Evolutionary conservation across 805 yeast genomes (phyloP).

Genomic region (Soucietia sequanensis): DNA sequence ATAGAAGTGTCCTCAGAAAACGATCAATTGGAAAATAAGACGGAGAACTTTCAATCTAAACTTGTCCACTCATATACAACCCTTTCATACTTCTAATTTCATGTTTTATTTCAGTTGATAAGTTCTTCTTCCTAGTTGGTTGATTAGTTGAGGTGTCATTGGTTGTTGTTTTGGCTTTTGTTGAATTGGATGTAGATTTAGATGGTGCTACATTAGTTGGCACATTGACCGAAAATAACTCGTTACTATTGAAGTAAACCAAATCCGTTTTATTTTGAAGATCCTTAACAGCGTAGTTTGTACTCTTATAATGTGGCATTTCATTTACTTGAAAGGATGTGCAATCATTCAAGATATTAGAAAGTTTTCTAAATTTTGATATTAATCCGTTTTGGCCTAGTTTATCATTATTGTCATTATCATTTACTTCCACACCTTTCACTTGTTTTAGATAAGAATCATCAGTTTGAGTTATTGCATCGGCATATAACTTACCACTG

Average conservation of each 20-base stretch:
- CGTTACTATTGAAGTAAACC: constrained; percentile 30
- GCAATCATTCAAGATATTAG: constrained; percentile 20
- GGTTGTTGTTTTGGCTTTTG: neutral
- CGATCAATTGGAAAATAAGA: no score
- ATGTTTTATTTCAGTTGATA: constrained; percentile 33
- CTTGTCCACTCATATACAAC: constrained; percentile 43
- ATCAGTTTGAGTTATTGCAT: constrained; percentile 38
- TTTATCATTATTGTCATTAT: constrained; percentile 22
- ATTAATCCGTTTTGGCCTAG: constrained; percentile 23
- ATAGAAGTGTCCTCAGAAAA: no score
- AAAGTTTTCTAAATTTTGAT: constrained; percentile 21
- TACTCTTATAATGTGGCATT: constrained; percentile 31
- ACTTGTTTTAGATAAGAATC: constrained; percentile 15
- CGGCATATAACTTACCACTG: constrained; percentile 35
- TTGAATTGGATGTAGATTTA: constrained; percentile 1
- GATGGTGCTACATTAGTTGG: constrained; percentile 7
- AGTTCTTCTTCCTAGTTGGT: constrained; percentile 16
- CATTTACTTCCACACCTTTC: no score
- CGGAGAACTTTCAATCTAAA: constrained; percentile 8
- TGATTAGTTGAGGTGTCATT: neutral
- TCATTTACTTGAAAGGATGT: constrained; percentile 25
- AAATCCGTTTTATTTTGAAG: constrained; percentile 37
- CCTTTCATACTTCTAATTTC: constrained; percentile 44
- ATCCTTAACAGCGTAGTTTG: constrained; percentile 29
- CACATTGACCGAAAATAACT: constrained; percentile 21